Base-by-base conservation (phyloP, 495 filamentous ascomycete genomes). In the Hypoxylon rickii region DNA sequence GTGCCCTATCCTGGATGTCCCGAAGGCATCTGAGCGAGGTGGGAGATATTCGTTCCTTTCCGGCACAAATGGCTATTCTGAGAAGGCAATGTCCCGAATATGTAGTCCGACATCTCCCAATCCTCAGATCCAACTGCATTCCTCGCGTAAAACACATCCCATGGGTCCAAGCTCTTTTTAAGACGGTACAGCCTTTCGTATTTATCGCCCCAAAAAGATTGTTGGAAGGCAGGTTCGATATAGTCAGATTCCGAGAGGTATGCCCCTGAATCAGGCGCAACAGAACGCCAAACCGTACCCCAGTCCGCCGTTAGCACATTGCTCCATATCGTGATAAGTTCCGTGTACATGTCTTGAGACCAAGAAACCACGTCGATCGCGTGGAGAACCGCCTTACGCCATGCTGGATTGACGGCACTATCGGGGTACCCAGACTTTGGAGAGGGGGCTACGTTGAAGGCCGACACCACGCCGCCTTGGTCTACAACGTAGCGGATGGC, bases 221-320 rank as follows among this genome's bases (percentile, higher is more conserved):
- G 67, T 61, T 84, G 78, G 21, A 67, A 85, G 50, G 79, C 63
- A 0, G 83, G 82, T 55, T 86, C 80, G 20, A 75, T 69, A 8
- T 55, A 64, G 65, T 85, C 79, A 10, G 70, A 75, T 60, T 79
- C 74, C 4, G 58, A 67, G 8, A 76, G 52, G 51, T 76, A 76
- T 0, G 70, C 72, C 1, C 74, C 74, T 13, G 69, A 68, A 0
- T 50, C 61, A 0, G 73, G 74, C 1, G 72, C 70, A 12, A 78
- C 69, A 7, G 58, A 68, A 20, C 70, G 51, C 75, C 70, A 70
- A 37, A 58, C 6, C 56, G 59, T 56, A 24, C 79, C 75, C 67
- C 82, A 82, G 29, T 75, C 75, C 37, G 77, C 71, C 2, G 80
- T 83, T 20, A 84, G 69, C 47, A 76, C 76, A 18, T 72, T 51